Evolutionary conservation across 768 basidiomycete species (phyloP), one percentile per base, ranked within the genome.

Genomic region (Leccinellum luteum): DNA sequence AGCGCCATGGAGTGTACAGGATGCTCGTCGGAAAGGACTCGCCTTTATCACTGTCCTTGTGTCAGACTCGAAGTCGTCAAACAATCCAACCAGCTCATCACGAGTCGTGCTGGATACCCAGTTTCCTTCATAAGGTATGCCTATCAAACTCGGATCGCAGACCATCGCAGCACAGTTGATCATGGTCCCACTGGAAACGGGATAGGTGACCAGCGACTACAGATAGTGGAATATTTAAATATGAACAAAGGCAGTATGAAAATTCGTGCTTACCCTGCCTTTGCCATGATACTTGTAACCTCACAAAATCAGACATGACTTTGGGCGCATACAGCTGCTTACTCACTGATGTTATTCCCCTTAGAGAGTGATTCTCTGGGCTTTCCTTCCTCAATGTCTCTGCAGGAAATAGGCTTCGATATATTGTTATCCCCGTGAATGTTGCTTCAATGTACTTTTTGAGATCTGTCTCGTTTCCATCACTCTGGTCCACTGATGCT

Each of bases 391-490:
- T 57, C 52, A 81, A 54, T 1, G 56, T 52, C 17, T 74, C 69
- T 2, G 67, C 68, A 4, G 76, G 59, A 23, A 80, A 57, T 14
- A 81, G 60, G 3, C 57, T 65, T 3, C 80, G 71, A 53, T 81
- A 81, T 1, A 72, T 70, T 2, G 67, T 52, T 1, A 69, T 72
- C 8, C 82, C 81, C 1, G 74, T 79, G 69, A 76, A 82, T 0
- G 62, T 63, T 8, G 80, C 74, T 7, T 70, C 58, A 0, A 61
- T 38, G 15, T 54, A 60, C 12, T 64, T 55, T 17, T 15, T 56
- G 6, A 64, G 25, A 25, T 67, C 51, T 0, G 38, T 12, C 6
- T 47, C 14, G 38, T 43, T 17, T 3, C 19, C 38, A 17, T 31
- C 17, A 1, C 17, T 3, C 1, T 43, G 3, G 2, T 56, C 58